These are phyloP conservation scores for Mortierella sp. DNA, from an alignment of 371 early-diverging fungal species.

Conservation along the genomic window DNA sequence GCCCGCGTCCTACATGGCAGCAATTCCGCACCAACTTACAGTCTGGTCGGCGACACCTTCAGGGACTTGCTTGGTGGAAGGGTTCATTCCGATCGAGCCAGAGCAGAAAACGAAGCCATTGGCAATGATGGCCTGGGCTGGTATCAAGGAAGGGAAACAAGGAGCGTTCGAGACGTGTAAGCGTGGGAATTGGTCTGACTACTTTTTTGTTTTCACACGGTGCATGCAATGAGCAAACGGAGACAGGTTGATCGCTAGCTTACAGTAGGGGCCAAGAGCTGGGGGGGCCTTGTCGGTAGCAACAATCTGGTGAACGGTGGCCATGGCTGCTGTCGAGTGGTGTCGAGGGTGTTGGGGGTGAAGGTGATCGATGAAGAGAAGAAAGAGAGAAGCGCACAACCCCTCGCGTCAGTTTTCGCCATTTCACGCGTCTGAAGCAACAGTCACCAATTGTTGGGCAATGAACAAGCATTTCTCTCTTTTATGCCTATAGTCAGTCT, in stretches of 20 bases:
- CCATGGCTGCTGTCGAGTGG: slow-evolving; percentile 19
- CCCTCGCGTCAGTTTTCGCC: neutral
- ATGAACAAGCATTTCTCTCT: neutral
- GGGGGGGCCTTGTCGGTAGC: slow-evolving; percentile 69
- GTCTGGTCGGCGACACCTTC: slow-evolving; percentile 73
- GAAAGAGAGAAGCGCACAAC: neutral
- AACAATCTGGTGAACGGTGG: slow-evolving; percentile 44
- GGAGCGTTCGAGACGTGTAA: neutral
- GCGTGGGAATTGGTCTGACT: slow-evolving; percentile 2
- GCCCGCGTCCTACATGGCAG: neutral
- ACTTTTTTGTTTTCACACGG: neutral
- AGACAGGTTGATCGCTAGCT: slow-evolving; percentile 8
- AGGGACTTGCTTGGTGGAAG: slow-evolving; percentile 65
- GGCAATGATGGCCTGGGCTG: slow-evolving; percentile 84
- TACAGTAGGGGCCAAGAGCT: slow-evolving; percentile 89
- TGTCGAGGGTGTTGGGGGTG: neutral
- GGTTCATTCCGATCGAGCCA: slow-evolving; percentile 79
- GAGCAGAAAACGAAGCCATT: slow-evolving; percentile 88
- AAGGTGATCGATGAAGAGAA: slow-evolving; percentile 1
- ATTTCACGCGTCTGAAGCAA: slow-evolving; percentile 5
- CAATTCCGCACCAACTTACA: slow-evolving; percentile 21
- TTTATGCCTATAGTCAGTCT: too few species aligned
- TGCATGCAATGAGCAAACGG: neutral
- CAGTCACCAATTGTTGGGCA: neutral
- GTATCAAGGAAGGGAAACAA: neutral